Evolutionary conservation across 2,329 filamentous ascomycete species (phyloP).

Genomic region (Ophiostoma sp.): DNA sequence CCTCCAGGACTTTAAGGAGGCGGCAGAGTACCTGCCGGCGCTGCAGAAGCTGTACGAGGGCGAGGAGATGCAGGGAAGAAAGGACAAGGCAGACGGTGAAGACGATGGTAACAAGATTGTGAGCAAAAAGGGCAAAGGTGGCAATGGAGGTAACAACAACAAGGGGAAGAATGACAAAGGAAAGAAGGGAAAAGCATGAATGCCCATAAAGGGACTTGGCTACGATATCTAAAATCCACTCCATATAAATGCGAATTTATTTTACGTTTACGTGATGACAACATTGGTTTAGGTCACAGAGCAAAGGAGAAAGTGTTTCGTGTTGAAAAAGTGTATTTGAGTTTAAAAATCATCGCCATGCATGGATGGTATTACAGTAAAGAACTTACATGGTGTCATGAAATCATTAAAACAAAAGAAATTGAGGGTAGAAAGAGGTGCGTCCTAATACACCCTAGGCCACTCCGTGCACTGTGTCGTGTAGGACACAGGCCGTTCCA

Average conservation of each 20-base stretch:
- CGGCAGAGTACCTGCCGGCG: slow-evolving; percentile 42
- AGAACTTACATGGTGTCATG: not conserved
- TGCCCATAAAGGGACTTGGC: not conserved
- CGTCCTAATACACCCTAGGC: not conserved
- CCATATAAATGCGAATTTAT: not conserved
- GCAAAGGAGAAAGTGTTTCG: not conserved
- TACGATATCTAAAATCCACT: not conserved
- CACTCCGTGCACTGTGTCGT: not conserved
- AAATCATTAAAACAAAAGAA: not conserved
- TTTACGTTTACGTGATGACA: not conserved
- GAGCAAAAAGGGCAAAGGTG: not conserved
- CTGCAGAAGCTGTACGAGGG: slow-evolving; percentile 33
- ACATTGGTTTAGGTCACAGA: not conserved
- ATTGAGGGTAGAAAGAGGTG: not conserved
- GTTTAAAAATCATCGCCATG: not conserved
- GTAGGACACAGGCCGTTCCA: not conserved
- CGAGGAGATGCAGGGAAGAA: slow-evolving; percentile 11
- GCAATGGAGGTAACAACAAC: not conserved
- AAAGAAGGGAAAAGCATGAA: not conserved
- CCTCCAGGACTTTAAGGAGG: slow-evolving; percentile 67
- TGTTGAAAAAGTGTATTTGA: not conserved
- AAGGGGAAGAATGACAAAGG: not conserved
- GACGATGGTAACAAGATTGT: not conserved
- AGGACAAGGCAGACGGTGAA: not conserved
- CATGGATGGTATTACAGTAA: not conserved